Percentiles rank a stretch among this genome's conserved stretches.
These are phyloP conservation scores for Dalbergia cultrata DNA, from an alignment of 306 rosid species.

Conservation along the genomic window DNA sequence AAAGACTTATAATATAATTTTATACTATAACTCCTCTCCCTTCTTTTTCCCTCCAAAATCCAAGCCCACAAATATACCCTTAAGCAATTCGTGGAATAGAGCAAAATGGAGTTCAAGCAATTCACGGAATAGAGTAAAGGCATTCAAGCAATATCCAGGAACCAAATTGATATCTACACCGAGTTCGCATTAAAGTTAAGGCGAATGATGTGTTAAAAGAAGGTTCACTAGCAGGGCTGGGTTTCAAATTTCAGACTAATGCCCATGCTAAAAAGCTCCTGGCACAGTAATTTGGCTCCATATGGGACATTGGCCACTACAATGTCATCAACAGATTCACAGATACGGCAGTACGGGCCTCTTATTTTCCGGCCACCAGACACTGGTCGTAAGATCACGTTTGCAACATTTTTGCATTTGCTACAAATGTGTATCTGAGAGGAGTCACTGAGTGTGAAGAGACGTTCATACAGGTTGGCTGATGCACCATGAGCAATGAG, in stretches of 20 bases:
- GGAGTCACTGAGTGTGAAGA: slow-evolving; percentile 91
- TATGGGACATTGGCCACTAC: slow-evolving; percentile 82
- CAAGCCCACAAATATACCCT: no score
- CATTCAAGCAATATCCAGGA: slow-evolving; percentile 35
- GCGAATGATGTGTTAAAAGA: neutral
- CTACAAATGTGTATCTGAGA: slow-evolving; percentile 86
- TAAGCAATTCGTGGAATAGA: neutral
- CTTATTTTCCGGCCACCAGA: slow-evolving; percentile 84
- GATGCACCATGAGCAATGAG: slow-evolving; percentile 97
- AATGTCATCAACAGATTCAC: slow-evolving; percentile 80
- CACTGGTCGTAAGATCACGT: slow-evolving; percentile 73
- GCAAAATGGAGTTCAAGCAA: slow-evolving; percentile 15
- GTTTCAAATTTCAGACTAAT: slow-evolving; percentile 86
- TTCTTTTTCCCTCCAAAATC: no score
- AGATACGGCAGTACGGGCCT: slow-evolving; percentile 88
- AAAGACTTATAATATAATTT: no score
- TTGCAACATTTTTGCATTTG: slow-evolving; percentile 77
- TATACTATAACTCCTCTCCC: no score
- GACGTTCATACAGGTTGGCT: slow-evolving; percentile 91
- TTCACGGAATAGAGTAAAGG: slow-evolving; percentile 3
- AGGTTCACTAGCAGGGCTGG: slow-evolving; percentile 57
- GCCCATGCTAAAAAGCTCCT: slow-evolving; percentile 99
- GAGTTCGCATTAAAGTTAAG: slow-evolving; percentile 15
- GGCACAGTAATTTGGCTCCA: slow-evolving; percentile 88
- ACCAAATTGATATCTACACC: slow-evolving; percentile 33